Percentiles rank a stretch among this genome's conserved stretches.
phyloP scores from a whole-genome alignment of 2,329 filamentous ascomycete genomes.

The Claviceps fusiformis region DNA sequence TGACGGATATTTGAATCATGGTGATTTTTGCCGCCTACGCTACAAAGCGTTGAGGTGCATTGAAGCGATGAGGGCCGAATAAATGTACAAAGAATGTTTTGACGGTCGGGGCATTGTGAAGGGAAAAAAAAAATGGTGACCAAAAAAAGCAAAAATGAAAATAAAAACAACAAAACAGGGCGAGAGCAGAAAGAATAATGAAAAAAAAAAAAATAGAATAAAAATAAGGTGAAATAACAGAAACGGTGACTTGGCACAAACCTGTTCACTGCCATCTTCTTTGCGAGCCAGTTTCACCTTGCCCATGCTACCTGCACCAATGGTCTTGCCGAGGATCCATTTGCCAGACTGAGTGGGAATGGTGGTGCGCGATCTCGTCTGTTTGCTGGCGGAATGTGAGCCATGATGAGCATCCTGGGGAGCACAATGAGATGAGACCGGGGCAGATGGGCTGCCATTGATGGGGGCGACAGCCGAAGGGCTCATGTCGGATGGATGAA shows the following conservation, averaged over 20 bases:
- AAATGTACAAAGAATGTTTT: neutral
- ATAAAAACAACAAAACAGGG: neutral
- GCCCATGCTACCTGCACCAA: slow-evolving; percentile 96
- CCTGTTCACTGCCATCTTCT: slow-evolving; percentile 81
- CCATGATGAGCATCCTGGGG: slow-evolving; percentile 22
- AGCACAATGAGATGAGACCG: slow-evolving; percentile 33
- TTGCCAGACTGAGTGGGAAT: slow-evolving; percentile 84
- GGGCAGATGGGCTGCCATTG: slow-evolving; percentile 39
- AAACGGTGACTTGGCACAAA: slow-evolving; percentile 25
- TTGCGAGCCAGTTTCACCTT: slow-evolving; percentile 95
- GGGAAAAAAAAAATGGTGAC: neutral
- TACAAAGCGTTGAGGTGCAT: neutral
- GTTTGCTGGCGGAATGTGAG: slow-evolving; percentile 29
- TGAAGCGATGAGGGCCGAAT: neutral
- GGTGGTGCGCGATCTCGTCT: slow-evolving; percentile 55
- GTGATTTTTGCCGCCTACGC: neutral
- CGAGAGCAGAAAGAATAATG: neutral
- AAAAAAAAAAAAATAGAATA: neutral
- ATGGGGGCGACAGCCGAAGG: slow-evolving; percentile 32
- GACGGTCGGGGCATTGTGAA: neutral
- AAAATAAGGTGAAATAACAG: neutral
- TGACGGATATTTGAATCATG: neutral
- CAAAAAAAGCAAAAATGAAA: neutral
- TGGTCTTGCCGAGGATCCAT: slow-evolving; percentile 93
- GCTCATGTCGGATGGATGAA: slow-evolving; percentile 31